Evolutionary conservation across 768 basidiomycete genomes (phyloP).

Genomic region (Phaeolepiota aurea): DNA sequence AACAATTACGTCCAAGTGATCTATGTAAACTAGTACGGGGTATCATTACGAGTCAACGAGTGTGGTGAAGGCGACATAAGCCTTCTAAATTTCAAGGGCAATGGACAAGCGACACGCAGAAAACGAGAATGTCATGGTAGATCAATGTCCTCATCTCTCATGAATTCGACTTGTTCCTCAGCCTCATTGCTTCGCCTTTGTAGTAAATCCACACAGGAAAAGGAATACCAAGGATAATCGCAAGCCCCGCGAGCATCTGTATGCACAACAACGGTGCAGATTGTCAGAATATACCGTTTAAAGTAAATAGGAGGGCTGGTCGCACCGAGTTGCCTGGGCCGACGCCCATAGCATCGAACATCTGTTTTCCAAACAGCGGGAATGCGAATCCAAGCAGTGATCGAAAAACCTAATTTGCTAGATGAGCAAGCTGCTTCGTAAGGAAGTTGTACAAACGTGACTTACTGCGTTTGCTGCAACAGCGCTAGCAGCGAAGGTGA

Average conservation of each 20-base stretch:
- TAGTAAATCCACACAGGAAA: constrained; percentile 70
- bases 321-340: constrained; percentile 62
- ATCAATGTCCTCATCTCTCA: too few species aligned
- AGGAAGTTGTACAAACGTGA: too few species aligned
- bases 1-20: too few species aligned
- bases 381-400: constrained; percentile 39
- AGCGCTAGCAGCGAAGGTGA: constrained; percentile 64
- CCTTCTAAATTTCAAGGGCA: too few species aligned
- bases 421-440: too few species aligned
- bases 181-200: constrained; percentile 49
- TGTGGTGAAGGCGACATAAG: too few species aligned
- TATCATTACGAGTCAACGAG: too few species aligned
- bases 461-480: constrained; percentile 55
- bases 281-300: too few species aligned
- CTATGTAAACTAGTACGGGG: too few species aligned
- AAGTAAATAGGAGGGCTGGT: constrained; percentile 3
- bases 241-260: constrained; percentile 46
- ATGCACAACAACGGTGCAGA: constrained; percentile 7
- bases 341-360: constrained; percentile 51
- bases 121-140: too few species aligned
- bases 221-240: constrained; percentile 55
- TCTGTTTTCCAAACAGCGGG: constrained; percentile 45
- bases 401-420: constrained; percentile 43
- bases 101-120: too few species aligned
- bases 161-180: too few species aligned